Evolutionary conservation across 257 asterid species (phyloP), one percentile per base, ranked within the genome.

Genomic region (Eucommia ulmoides): DNA sequence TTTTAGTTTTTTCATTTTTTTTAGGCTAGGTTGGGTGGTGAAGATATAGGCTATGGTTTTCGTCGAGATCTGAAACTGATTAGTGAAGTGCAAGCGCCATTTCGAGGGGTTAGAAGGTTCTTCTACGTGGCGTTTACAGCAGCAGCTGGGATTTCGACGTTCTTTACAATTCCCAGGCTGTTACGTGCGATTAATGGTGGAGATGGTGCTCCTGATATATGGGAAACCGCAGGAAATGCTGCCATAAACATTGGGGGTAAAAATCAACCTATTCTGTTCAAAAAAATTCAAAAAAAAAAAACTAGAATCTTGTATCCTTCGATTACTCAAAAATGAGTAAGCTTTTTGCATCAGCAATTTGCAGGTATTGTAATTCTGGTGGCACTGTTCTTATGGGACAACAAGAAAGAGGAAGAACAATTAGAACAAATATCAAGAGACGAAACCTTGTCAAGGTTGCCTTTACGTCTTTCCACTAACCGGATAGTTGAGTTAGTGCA

Each of bases 11-110:
- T 35, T 35, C 44, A 3, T 35, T 35, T 35, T 42, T 45, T 49
- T 63, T 76, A 89, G 98, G 96, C 98, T 51, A 71, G 58, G 70
- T 56, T 80, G 53, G 98, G 98, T 23, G 98, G 98, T 60, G 98
- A 85, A 76, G 98, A 89, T 52, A 55, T 85, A 59, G 98, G 98
- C 45, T 75, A 76, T 63, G 25, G 98, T 62, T 89, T 89, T 58
- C 77, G 96, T 52, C 80, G 98, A 73, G 98, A 89, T 73, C 93
- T 89, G 14, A 89, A 85, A 72, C 94, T 85, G 62, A 89, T 89
- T 35, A 78, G 96, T 66, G 98, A 89, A 74, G 98, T 89, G 62
- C 98, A 89, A 79, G 96, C 98, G 45, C 98, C 98, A 26, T 89
- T 89, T 59, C 88, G 98, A 29, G 98, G 98, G 22, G 67, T 89